Percentiles rank a stretch among this genome's conserved stretches.
Evolutionary conservation across 805 yeast genomes (phyloP).

Genomic region (Dipodascus albidus): DNA sequence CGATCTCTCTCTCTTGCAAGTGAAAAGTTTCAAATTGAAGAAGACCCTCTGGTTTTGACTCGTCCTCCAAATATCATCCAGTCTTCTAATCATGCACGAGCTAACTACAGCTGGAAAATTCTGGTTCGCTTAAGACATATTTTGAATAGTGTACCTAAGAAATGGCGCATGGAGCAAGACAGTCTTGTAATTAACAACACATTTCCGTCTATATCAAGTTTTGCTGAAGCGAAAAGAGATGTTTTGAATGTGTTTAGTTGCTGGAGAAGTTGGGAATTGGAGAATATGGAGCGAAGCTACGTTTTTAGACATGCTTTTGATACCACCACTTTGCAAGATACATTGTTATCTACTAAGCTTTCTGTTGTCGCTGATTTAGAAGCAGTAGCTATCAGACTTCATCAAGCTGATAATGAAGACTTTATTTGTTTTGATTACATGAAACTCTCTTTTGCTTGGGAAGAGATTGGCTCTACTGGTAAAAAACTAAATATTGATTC

Average conservation of each 20-base stretch:
- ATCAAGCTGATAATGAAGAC: constrained; percentile 23
- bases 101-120: constrained; percentile 80
- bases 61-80: constrained; percentile 77
- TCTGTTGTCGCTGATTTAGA: constrained; percentile 18
- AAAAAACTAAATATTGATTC: constrained; percentile 13
- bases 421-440: constrained; percentile 24
- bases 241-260: constrained; percentile 50
- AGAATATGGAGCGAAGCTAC: constrained; percentile 44
- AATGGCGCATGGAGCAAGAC: constrained; percentile 34
- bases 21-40: constrained; percentile 42
- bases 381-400: constrained; percentile 21
- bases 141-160: constrained; percentile 41
- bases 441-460: constrained; percentile 16
- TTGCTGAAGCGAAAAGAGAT: constrained; percentile 36
- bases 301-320: constrained; percentile 42
- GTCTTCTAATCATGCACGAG: constrained; percentile 62
- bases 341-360: constrained; percentile 7
- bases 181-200: constrained; percentile 21
- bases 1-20: constrained; percentile 35
- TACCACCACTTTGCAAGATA: constrained; percentile 13
- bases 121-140: constrained; percentile 71
- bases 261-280: constrained; percentile 92
- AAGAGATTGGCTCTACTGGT: constrained; percentile 3
- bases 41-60: constrained; percentile 84
- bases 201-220: constrained; percentile 32